These are phyloP conservation scores for Rubus idaeus DNA, from an alignment of 306 rosid species.

Conservation along the genomic window DNA sequence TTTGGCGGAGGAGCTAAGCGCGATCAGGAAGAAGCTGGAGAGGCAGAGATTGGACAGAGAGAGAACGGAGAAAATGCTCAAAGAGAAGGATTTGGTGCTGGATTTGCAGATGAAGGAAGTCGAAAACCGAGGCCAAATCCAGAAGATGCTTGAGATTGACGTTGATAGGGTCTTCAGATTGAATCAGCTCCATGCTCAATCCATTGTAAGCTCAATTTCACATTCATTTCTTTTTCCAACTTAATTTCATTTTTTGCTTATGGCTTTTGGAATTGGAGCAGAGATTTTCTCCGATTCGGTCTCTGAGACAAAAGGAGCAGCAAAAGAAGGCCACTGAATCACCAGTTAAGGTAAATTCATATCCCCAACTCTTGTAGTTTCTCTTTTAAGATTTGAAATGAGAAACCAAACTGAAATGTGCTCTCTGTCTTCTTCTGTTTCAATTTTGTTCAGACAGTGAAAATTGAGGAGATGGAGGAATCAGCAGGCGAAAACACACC, in stretches of 20 bases:
- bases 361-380: neutral
- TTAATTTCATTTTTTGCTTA: neutral
- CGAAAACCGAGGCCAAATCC: conserved; percentile 58
- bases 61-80: conserved; percentile 60
- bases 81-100: conserved; percentile 50
- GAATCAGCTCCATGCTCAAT: conserved; percentile 67
- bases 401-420: neutral
- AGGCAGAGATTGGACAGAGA: conserved; percentile 57
- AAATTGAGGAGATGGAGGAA: conserved; percentile 44
- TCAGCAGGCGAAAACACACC: conserved; percentile 44
- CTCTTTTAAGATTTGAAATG: neutral
- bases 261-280: conserved; percentile 28
- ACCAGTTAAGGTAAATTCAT: conserved; percentile 31
- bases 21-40: conserved; percentile 73
- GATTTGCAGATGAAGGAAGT: conserved; percentile 63
- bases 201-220: conserved; percentile 45
- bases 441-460: conserved; percentile 33
- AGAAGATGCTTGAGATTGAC: conserved; percentile 75
- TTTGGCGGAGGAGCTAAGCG: conserved; percentile 79
- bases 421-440: neutral
- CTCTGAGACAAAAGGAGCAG: conserved; percentile 71
- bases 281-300: conserved; percentile 78
- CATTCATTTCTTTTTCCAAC: neutral
- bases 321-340: conserved; percentile 43
- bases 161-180: conserved; percentile 80